Evolutionary conservation across 2,329 filamentous ascomycete genomes (phyloP).

Genomic region (Camptophora hylomeconis): DNA sequence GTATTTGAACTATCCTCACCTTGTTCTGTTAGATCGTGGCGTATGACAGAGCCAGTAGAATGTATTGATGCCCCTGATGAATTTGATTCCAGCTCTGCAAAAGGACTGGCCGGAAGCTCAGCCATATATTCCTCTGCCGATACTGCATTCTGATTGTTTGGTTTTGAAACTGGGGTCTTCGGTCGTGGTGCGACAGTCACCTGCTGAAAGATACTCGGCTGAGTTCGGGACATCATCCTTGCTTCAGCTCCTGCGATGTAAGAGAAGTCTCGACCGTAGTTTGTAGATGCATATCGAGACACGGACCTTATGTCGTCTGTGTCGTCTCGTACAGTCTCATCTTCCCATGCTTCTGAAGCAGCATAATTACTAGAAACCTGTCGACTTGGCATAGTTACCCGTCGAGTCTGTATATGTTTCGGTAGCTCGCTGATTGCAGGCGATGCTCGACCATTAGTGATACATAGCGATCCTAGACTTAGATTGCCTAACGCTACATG

Average conservation of each 20-base stretch:
- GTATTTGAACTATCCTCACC: too few species aligned
- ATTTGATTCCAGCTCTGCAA: slow-evolving; percentile 1
- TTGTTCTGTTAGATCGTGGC: too few species aligned
- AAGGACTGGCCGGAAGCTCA: slow-evolving; percentile 14
- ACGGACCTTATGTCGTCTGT: too few species aligned
- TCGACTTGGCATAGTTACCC: slow-evolving; percentile 5
- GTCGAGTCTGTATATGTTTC: slow-evolving; percentile 8
- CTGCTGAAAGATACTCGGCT: slow-evolving; percentile 1
- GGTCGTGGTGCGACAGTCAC: neutral
- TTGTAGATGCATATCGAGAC: neutral
- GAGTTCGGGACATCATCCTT: slow-evolving; percentile 1
- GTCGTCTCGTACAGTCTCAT: neutral
- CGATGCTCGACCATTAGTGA: slow-evolving; percentile 17
- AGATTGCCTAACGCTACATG: slow-evolving; percentile 15
- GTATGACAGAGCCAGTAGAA: slow-evolving; percentile 9
- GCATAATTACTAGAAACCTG: slow-evolving; percentile 15
- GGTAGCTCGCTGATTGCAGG: slow-evolving; percentile 17
- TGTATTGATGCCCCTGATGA: too few species aligned
- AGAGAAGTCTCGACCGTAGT: slow-evolving; percentile 1
- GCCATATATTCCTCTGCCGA: slow-evolving; percentile 17
- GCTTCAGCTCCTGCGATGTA: slow-evolving; percentile 3
- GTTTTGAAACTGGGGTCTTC: neutral
- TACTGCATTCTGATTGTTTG: slow-evolving; percentile 7
- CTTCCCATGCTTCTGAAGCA: slow-evolving; percentile 7
- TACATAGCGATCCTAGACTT: slow-evolving; percentile 14